Evolutionary conservation across 345 rosid genomes (phyloP), one percentile per base, ranked within the genome.

Genomic region (Dimocarpus longan): DNA sequence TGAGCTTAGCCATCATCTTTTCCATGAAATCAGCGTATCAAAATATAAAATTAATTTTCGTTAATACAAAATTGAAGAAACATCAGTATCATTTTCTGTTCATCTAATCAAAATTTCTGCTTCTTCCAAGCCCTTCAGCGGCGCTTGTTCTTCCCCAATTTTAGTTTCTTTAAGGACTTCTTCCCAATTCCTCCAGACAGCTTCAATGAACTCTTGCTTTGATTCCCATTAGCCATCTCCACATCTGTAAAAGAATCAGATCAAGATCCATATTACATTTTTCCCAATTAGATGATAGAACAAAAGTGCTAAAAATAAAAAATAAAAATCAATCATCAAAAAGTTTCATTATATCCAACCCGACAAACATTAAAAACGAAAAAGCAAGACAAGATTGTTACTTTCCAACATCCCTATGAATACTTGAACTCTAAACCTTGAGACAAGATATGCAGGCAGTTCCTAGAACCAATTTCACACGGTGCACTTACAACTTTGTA

Each of bases 161-260:
- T 92, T 40, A 92, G 83, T 71, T 91, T 92, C 88, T 77, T 90
- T 87, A 88, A 88, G 32, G 87, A 84, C 82, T 94, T 93, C 95
- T 84, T 92, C 77, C 89, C 88, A 13, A 86, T 66, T 65, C 83
- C 80, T 24, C 96, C 92, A 2, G 79, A 78, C 21, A 95, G 92
- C 87, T 90, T 93, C 80, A 91, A 78, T 3, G 84, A 82, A 69
- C 46, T 72, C 83, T 82, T 85, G 62, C 46, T 86, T 66, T 84
- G 81, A 79, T 75, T 82, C 62, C 66, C 91, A 68, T 81, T 94
- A 22, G 44, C 88, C 93, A 90, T 92, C 78, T 91, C 97, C 77
- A 90, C 86, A 70, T 90, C 97, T 87, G 81, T 56, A 67, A 73
- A 77, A 69, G 60, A n/a, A 26, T 5, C 80, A 56, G 39, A 57